These are phyloP conservation scores for Candida gigantensis DNA, from an alignment of 1,139 yeast genomes.

Conservation along the genomic window DNA sequence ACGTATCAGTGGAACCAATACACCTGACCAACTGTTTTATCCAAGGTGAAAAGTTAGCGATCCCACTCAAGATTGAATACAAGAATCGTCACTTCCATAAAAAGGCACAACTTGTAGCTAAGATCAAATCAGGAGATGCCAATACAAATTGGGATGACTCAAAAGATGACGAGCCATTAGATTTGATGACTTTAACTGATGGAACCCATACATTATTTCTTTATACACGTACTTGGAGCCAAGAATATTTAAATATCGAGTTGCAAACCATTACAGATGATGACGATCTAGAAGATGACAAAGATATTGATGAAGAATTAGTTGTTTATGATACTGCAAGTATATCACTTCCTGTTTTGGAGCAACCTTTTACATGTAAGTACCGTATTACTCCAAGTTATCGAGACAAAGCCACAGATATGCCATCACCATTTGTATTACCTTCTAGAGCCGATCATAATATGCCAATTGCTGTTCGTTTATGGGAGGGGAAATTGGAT, in stretches of 20 bases:
- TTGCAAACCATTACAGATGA: constrained; percentile 24
- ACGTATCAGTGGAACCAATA: constrained; percentile 16
- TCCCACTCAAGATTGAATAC: constrained; percentile 24
- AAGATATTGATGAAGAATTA: constrained; percentile 13
- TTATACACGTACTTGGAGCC: constrained; percentile 8
- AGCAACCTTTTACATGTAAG: constrained; percentile 36
- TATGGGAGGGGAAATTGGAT: constrained; percentile 43
- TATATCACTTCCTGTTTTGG: constrained; percentile 31
- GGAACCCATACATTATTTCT: constrained; percentile 17
- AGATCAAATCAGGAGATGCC: constrained; percentile 17
- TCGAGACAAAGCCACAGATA: constrained; percentile 25
- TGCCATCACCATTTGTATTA: constrained; percentile 47
- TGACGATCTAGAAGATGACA: constrained; percentile 8
- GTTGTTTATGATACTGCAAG: constrained; percentile 33
- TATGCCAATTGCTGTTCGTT: constrained; percentile 47
- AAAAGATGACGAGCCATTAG: constrained; percentile 46
- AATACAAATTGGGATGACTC: constrained; percentile 37
- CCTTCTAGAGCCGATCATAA: constrained; percentile 13
- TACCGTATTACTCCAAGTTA: constrained; percentile 42
- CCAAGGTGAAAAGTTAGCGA: constrained; percentile 27
- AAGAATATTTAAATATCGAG: constrained; percentile 18
- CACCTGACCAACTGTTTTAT: constrained; percentile 9
- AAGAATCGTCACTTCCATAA: constrained; percentile 11
- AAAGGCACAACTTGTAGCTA: constrained; percentile 11
- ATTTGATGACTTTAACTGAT: constrained; percentile 15